Conservation (phyloP, 2,329 filamentous ascomycete genomes). For the Colletotrichum theobromicola region DNA sequence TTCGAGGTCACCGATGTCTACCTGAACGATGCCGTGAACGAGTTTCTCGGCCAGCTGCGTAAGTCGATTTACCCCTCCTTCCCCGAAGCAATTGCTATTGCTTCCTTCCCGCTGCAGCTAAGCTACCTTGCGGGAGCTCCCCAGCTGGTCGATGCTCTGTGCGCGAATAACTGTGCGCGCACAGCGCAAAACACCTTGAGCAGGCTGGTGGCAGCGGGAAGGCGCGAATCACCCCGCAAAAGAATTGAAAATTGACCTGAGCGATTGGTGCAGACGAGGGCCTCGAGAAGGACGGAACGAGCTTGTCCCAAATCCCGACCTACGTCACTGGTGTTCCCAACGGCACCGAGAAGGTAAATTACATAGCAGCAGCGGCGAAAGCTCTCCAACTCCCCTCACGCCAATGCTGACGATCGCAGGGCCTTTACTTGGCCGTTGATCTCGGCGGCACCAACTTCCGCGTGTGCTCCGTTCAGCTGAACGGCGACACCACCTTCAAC, state of each 20-base stretch:
- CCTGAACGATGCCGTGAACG: slow-evolving; percentile 79
- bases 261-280: slow-evolving; percentile 70
- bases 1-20: slow-evolving; percentile 84
- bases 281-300: slow-evolving; percentile 76
- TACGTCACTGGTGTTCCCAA: slow-evolving; percentile 96
- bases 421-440: slow-evolving; percentile 94
- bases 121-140: not conserved
- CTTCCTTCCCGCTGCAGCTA: not conserved
- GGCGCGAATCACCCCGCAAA: not conserved
- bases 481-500: slow-evolving; percentile 94
- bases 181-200: slow-evolving; percentile 1
- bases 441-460: slow-evolving; percentile 98
- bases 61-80: slow-evolving; percentile 27
- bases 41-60: slow-evolving; percentile 89
- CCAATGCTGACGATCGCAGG: slow-evolving; percentile 56
- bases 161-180: slow-evolving; percentile 3
- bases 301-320: slow-evolving; percentile 93
- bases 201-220: not conserved
- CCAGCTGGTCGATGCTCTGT: not conserved
- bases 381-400: not conserved
- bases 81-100: not conserved
- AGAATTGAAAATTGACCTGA: not conserved
- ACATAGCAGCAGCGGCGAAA: not conserved
- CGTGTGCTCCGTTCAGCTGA: slow-evolving; percentile 92
- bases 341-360: slow-evolving; percentile 89